Evolutionary conservation across 768 basidiomycete species (phyloP), one percentile per base, ranked within the genome.

Genomic region (Pleurotus citrinopileatus): DNA sequence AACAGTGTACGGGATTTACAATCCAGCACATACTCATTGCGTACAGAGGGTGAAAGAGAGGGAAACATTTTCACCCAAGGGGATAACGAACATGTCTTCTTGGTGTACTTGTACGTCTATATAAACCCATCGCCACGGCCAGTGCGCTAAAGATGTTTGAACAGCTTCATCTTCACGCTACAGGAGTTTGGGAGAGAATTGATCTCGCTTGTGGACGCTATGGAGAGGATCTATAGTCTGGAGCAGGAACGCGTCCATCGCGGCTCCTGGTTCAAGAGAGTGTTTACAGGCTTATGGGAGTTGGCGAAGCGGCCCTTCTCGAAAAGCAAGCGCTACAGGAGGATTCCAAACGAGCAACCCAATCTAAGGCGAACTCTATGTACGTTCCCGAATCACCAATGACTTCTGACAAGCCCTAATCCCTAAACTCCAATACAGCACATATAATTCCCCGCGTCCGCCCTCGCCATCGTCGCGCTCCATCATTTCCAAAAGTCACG

Each of bases 151-250:
- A 29, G 4, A 58, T 12, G 3, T 27, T 26, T 19, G 20, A 12
- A 25, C 58, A 97, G 94, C 73, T 98, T 96, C 70, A 89, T 97
- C 59, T 99, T 98, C 70, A 96, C 94, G 0, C 67, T 98, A 40
- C 94, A 99, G 69, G 97, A 98, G 65, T 98, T 98, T 65, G 82
- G 91, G 6, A 76, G 80, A 55, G 96, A 98, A 67, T 69, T 96
- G 47, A 75, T 88, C 27, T 84, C 83, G 17, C 81, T 98, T 9
- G 79, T 91, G 0, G 91, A 94, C 64, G 86, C 91, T 6, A 90
- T 98, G 78, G 77, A 84, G 47, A 77, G 86, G 53, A 86, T 98
- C 42, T 87, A 89, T 52, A 78, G 72, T 52, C 80, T 83, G 34
- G 87, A 92, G 64, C 76, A 81, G 52, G 73, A 76, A 22, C 70